A percentile compares a stretch with the other conserved stretches of the same genome.
phyloP scores from a whole-genome alignment of 2,329 filamentous ascomycete species.

The Talaromyces verruculosus region DNA sequence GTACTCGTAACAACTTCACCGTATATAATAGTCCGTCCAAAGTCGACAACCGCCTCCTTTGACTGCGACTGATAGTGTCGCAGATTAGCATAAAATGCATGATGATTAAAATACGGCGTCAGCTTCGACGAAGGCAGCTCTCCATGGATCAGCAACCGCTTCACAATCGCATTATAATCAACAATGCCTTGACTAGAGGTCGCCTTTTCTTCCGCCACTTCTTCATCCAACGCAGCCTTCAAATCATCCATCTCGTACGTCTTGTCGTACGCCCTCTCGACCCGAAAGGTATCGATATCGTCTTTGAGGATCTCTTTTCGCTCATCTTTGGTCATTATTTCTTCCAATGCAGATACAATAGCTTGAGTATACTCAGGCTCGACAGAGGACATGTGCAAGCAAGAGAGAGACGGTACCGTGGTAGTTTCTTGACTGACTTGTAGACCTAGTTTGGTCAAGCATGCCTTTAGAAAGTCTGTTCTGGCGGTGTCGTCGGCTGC shows the following conservation, averaged over 20 bases:
- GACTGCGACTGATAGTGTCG: conserved; percentile 63
- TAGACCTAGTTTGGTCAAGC: conserved; percentile 78
- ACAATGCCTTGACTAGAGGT: conserved; percentile 56
- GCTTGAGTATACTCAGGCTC: conserved; percentile 66
- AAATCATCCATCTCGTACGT: conserved; percentile 58
- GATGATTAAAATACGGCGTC: conserved; percentile 84
- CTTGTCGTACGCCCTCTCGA: conserved; percentile 63
- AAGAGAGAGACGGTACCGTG: conserved; percentile 75
- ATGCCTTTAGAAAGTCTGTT: conserved; percentile 73
- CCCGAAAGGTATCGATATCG: conserved; percentile 77
- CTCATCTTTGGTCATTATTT: conserved; percentile 66
- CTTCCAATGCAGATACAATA: conserved; percentile 61
- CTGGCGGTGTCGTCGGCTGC: conserved; percentile 68
- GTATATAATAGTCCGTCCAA: conserved; percentile 79
- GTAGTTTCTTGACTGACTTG: conserved; percentile 68
- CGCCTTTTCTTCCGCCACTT: conserved; percentile 27
- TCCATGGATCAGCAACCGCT: conserved; percentile 68
- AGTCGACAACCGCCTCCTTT: conserved; percentile 58
- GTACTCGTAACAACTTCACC: conserved; percentile 92
- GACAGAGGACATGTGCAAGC: conserved; percentile 75
- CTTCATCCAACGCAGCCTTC: conserved; percentile 53
- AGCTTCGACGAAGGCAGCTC: conserved; percentile 67
- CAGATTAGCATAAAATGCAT: conserved; percentile 72
- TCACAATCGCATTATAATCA: conserved; percentile 72
- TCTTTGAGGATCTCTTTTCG: conserved; percentile 63